Base-by-base conservation (phyloP, 108 stramenopile genomes). In the Thalassiosira profunda region DNA sequence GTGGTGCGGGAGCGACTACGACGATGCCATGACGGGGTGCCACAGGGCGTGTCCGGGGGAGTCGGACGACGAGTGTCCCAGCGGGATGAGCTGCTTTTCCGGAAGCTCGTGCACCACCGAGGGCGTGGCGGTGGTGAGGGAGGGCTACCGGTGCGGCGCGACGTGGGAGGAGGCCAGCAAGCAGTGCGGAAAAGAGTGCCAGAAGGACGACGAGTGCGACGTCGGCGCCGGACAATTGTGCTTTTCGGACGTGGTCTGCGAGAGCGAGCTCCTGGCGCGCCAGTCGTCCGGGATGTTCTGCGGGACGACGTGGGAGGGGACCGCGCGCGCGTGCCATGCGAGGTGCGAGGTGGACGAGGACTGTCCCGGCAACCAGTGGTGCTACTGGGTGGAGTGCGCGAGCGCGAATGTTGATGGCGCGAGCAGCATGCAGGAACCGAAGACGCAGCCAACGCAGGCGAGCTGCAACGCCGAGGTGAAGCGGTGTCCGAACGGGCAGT, bases 31-130 rank as follows among this genome's bases (percentile, higher is more conserved):
- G 30, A 67, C 67, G 0, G 3, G 28, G 0, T 77, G 76, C 52
- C 46, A 68, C 35, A 64, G 54, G 52, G 63, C 57, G 11, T 78
- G 76, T 46, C 69, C 69, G 0, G 43, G 45, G 11, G 76, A 65
- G 18, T 60, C 23, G 25, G 63, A 78, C 42, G 69, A 70, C 2
- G 69, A 78, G 14, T 78, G 76, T 26, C 63, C 63, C 2, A 18
- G 34, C 17, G 76, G 76, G 17, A 70, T 70, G 69, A 70, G 69
- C 54, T 78, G 76, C 51, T 78, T 78, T 30, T 48, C 67, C 3
- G 76, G 69, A 37, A 70, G 69, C 43, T 25, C 18, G 9, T 78
- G 76, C 54, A 54, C 43, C 23, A 41, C 36, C 31, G 76, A 65
- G 49, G 76, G 76, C 21, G 69, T 59, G 11, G 43, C 63, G 31